phyloP scores from a whole-genome alignment of 1,284 basidiomycete species.

The Hemileia vastatrix region DNA sequence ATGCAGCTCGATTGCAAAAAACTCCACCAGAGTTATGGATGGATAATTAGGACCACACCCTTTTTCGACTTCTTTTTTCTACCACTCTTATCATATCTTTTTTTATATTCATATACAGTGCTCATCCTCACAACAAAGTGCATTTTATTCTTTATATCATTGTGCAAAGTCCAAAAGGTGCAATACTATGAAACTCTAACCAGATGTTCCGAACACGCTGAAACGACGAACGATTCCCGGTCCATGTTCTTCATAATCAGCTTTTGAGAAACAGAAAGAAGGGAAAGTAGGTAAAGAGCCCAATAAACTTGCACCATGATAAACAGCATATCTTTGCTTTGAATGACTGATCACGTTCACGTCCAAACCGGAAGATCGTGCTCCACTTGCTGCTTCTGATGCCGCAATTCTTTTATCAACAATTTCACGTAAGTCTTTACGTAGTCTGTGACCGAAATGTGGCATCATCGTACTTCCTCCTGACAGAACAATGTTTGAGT shows the following conservation, averaged over 20 bases:
- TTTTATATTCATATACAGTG: no score
- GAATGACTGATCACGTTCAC: slow-evolving; percentile 97
- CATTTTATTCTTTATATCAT: no score
- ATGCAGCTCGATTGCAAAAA: no score
- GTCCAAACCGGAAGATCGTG: no score
- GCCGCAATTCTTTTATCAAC: slow-evolving; percentile 81
- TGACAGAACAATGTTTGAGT: slow-evolving; percentile 89
- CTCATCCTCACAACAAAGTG: no score
- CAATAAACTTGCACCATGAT: no score
- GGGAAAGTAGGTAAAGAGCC: slow-evolving; percentile 99
- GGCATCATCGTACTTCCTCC: slow-evolving; percentile 96
- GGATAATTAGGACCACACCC: no score
- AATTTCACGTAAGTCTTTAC: slow-evolving; percentile 85
- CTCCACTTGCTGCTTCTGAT: slow-evolving; percentile 64
- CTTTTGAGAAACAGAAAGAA: slow-evolving; percentile 91
- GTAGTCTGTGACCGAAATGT: slow-evolving; percentile 90
- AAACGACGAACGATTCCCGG: slow-evolving; percentile 89
- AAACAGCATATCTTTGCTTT: slow-evolving; percentile 87
- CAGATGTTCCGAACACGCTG: slow-evolving; percentile 91
- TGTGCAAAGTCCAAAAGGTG: no score
- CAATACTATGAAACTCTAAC: no score
- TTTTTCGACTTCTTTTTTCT: no score
- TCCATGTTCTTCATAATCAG: slow-evolving; percentile 94
- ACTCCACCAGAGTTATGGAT: no score
- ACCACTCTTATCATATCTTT: no score